These are phyloP conservation scores for Penicillium janthinellum DNA, from an alignment of 2,329 filamentous ascomycete genomes.

Conservation along the genomic window DNA sequence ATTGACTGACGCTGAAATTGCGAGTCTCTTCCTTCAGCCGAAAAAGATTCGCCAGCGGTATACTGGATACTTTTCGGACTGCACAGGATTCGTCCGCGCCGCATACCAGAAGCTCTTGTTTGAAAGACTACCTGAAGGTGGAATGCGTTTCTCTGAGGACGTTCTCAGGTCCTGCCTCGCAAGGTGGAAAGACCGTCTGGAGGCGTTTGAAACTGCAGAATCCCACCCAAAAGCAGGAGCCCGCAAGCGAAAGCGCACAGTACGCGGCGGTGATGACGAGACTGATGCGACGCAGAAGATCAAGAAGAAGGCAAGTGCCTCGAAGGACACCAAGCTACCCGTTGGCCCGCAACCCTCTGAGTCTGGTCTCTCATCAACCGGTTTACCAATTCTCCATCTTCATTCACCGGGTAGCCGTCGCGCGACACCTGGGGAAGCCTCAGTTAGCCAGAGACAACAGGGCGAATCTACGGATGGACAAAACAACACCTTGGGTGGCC, in stretches of 20 bases:
- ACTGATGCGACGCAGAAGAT: neutral
- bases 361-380: neutral
- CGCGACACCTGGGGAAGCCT: neutral
- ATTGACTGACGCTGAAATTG: conserved; percentile 11
- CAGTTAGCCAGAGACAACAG: neutral
- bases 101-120: neutral
- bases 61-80: neutral
- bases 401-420: neutral
- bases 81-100: neutral
- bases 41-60: conserved; percentile 9
- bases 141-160: neutral
- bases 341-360: neutral
- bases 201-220: neutral
- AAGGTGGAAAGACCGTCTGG: neutral
- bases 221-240: neutral
- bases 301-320: neutral
- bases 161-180: conserved; percentile 5
- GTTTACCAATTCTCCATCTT: neutral
- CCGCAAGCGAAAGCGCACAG: neutral
- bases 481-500: neutral
- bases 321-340: neutral
- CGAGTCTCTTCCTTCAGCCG: neutral
- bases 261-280: neutral
- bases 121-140: neutral
- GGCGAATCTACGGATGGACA: neutral